phyloP scores from a whole-genome alignment of 495 filamentous ascomycete genomes.

The Penicillium pancosmium region DNA sequence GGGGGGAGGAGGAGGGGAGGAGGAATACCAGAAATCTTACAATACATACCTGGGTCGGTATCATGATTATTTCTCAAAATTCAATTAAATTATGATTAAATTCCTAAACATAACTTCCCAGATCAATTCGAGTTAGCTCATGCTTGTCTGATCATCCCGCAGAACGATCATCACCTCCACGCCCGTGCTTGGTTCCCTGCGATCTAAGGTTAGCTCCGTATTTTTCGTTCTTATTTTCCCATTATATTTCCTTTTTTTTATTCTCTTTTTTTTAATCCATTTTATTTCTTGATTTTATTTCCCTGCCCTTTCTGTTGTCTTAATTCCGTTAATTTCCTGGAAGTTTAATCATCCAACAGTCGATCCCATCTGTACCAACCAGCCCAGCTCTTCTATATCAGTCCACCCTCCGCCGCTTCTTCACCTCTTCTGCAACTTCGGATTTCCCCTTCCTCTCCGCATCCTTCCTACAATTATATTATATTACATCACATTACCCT shows the following conservation, averaged over 20 bases:
- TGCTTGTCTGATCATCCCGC: constrained; percentile 34
- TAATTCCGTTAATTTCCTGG: constrained; percentile 22
- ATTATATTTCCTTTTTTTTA: constrained; percentile 10
- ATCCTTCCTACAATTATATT: constrained; percentile 1
- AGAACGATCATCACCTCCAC: constrained; percentile 31
- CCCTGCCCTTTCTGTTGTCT: constrained; percentile 14
- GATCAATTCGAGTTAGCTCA: constrained; percentile 4
- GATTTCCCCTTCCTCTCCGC: constrained; percentile 5
- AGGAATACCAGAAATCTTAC: background rate
- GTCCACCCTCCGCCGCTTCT: constrained; percentile 29
- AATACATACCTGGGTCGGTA: background rate
- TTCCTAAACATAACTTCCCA: background rate
- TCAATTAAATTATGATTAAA: constrained; percentile 5
- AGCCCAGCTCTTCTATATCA: constrained; percentile 33
- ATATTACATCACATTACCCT: too few relatives aligned
- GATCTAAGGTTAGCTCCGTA: constrained; percentile 28
- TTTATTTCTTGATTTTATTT: constrained; percentile 12
- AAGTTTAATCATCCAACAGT: constrained; percentile 30
- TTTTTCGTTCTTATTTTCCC: constrained; percentile 20
- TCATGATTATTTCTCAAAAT: background rate
- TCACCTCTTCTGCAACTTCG: constrained; percentile 19
- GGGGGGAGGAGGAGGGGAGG: background rate
- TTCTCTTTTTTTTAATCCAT: constrained; percentile 8
- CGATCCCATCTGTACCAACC: constrained; percentile 29
- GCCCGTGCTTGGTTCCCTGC: constrained; percentile 28